phyloP scores from a whole-genome alignment of 306 rosid genomes.

The Pyrus pyrifolia region DNA sequence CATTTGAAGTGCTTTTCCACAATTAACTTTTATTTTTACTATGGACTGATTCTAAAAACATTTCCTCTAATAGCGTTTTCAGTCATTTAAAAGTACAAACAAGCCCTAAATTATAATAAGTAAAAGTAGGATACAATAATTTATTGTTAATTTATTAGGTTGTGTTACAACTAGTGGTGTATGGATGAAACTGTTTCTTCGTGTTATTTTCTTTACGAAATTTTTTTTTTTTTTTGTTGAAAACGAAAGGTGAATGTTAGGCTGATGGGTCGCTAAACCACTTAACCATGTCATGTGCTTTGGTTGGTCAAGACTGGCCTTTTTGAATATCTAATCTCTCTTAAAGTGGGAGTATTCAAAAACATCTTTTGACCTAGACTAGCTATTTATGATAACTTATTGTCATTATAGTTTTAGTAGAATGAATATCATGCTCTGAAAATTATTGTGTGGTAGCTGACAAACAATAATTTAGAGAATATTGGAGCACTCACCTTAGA shows the following conservation, averaged over 20 bases:
- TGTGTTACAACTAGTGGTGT: background rate
- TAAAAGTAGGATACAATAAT: background rate
- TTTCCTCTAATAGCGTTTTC: too few species aligned
- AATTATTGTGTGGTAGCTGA: background rate
- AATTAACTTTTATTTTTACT: too few species aligned
- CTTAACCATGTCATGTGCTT: background rate
- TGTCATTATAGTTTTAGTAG: background rate
- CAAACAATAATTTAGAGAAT: background rate
- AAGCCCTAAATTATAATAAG: too few species aligned
- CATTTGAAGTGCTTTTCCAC: too few species aligned
- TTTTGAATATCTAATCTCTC: background rate
- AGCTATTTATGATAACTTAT: background rate
- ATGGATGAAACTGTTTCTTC: background rate
- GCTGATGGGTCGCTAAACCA: background rate
- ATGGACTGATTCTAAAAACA: too few species aligned
- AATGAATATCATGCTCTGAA: background rate
- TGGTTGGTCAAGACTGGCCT: background rate
- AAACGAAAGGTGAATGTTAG: background rate
- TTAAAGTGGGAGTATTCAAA: background rate
- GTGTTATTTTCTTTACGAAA: too few species aligned
- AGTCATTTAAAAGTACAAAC: too few species aligned
- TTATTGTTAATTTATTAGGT: background rate
- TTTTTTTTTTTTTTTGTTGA: background rate
- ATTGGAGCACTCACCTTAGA: background rate
- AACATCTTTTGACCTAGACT: background rate